Evolutionary conservation across 108 stramenopile species (phyloP), one percentile per base, ranked within the genome.

Genomic region (Pseudonitzschia multiseries): DNA sequence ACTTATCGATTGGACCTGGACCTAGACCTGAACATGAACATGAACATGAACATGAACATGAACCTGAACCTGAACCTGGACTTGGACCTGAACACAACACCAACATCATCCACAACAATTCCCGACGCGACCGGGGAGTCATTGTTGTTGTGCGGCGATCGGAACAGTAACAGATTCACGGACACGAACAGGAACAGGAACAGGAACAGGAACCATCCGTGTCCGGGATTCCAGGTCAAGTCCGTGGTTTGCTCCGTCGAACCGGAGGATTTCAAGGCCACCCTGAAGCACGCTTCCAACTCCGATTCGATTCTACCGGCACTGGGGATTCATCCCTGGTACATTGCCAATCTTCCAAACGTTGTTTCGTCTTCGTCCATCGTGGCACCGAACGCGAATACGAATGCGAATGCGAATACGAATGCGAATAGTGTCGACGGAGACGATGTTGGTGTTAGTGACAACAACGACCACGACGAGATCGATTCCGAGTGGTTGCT

Each of bases 281-380:
- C 89, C 29, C 70, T 93, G 31, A 53, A 79, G 24, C 84, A 89
- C 28, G 86, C 92, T 29, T 72, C 85, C 6, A 63, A 44, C 24
- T 76, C 75, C 24, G 28, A 57, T 27, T 65, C 40, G 15, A 48
- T 73, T 8, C 61, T 90, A 15, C 85, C 87, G 63, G 87, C 79
- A 41, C 65, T 93, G 40, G 89, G 89, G 29, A 65, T 93, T n/a
- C 92, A 93, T 78, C 92, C 92, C 3, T 93, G 92, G 92, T 89
- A 93, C 73, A 76, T 90, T 53, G 70, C 27, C 20, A 82, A 85
- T 44, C 54, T 56, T 26, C 54, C 54, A 4, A 21, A 21, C 54
- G 57, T 85, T 20, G 22, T 46, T 18, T 32, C 41, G n/a, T 36
- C 24, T 2, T 5, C 22, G n/a, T 54, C 54, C 2, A 81, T 26